phyloP scores from a whole-genome alignment of 2,329 filamentous ascomycete species.

The Alternaria hordeiaustralica region DNA sequence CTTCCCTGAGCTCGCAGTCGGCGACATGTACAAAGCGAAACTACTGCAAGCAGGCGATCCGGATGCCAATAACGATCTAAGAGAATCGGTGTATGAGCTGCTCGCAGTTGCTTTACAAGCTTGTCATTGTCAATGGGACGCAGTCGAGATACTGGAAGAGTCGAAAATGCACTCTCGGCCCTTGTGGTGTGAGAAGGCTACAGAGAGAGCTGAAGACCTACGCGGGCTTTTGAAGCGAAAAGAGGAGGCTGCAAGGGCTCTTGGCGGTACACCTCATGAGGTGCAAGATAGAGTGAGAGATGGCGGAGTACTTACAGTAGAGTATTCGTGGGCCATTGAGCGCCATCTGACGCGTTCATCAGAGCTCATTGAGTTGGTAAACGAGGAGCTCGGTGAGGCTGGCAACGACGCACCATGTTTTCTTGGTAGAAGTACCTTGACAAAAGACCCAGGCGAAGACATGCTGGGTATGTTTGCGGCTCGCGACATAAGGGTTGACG shows the following conservation, averaged over 20 bases:
- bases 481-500: conserved; percentile 5
- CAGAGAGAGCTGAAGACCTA: conserved; percentile 5
- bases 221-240: conserved; percentile 13
- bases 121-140: conserved; percentile 31
- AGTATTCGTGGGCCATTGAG: conserved; percentile 19
- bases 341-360: conserved; percentile 6
- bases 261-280: conserved; percentile 12
- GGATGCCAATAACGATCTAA: background rate
- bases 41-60: conserved; percentile 35
- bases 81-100: conserved; percentile 8
- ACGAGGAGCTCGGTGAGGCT: background rate
- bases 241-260: conserved; percentile 6
- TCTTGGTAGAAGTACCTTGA: conserved; percentile 7
- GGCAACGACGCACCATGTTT: conserved; percentile 1
- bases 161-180: background rate
- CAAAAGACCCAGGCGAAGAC: background rate
- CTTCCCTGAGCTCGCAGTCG: conserved; percentile 40
- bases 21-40: conserved; percentile 40
- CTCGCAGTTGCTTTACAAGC: conserved; percentile 28
- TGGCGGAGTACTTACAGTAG: conserved; percentile 20
- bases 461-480: conserved; percentile 19
- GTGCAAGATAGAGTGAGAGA: conserved; percentile 20
- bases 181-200: background rate
- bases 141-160: conserved; percentile 14
- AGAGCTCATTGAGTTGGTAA: conserved; percentile 8